Evolutionary conservation across 2,329 filamentous ascomycete genomes (phyloP).

Genomic region (Cryphonectria japonica): DNA sequence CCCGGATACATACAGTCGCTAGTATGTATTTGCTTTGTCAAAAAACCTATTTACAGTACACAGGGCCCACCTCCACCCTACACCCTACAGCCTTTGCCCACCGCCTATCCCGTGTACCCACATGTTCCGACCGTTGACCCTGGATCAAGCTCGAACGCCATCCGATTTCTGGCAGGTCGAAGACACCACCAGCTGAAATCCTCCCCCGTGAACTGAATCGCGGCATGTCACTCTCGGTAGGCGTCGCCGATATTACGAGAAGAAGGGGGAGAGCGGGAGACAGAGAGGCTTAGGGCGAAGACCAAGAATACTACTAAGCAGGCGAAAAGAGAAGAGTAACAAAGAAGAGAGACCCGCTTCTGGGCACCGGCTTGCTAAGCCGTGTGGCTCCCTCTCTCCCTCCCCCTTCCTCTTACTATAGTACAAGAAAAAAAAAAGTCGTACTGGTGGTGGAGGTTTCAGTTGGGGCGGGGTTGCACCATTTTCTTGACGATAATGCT

Average conservation of each 20-base stretch:
- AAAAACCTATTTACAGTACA: not conserved
- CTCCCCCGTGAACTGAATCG: not conserved
- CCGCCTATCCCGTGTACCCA: not conserved
- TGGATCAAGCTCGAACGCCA: not conserved
- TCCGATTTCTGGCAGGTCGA: not conserved
- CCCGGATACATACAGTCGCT: not conserved
- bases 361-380: constrained; percentile 5
- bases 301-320: not conserved
- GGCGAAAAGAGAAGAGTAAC: not conserved
- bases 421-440: not conserved
- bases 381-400: not conserved
- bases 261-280: not conserved
- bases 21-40: not conserved
- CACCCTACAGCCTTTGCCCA: not conserved
- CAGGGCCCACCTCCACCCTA: not conserved
- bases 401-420: not conserved
- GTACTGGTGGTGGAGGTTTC: not conserved
- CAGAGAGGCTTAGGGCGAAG: not conserved
- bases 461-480: not conserved
- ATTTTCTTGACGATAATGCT: not conserved
- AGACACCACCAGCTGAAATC: not conserved
- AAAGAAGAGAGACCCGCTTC: not conserved
- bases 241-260: constrained; percentile 1
- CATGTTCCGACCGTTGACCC: constrained; percentile 6
- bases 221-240: not conserved